A percentile compares a stretch with the other conserved stretches of the same genome.
Conservation (phyloP, 1,139 yeast species). For the Candida sp. region DNA sequence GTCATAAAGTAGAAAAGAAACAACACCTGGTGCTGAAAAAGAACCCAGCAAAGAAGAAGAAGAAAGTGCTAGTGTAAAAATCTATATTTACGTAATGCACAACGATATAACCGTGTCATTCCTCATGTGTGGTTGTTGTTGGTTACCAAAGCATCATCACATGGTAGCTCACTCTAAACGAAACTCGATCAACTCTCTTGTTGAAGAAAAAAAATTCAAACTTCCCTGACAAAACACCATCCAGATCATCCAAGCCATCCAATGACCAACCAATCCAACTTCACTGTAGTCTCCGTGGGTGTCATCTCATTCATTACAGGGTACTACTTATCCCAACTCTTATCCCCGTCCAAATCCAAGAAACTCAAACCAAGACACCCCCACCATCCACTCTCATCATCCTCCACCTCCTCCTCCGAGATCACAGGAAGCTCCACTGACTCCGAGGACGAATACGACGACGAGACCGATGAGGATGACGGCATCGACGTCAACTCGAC, state of each 20-base stretch:
- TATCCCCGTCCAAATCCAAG: conserved; percentile 1
- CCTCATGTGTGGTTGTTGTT: too few relatives aligned
- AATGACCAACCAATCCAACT: conserved; percentile 10
- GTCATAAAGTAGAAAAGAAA: conserved; percentile 46
- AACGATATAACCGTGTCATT: too few relatives aligned
- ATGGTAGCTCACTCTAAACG: too few relatives aligned
- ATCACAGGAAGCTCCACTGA: conserved; percentile 3
- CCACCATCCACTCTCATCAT: not conserved
- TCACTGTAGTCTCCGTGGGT: conserved; percentile 24
- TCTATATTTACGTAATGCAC: too few relatives aligned
- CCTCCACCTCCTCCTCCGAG: conserved; percentile 8
- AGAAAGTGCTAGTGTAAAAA: conserved; percentile 38
- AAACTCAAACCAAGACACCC: conserved; percentile 1
- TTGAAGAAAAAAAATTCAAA: too few relatives aligned
- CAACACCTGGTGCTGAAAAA: conserved; percentile 36
- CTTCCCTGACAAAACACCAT: too few relatives aligned
- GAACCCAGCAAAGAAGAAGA: conserved; percentile 25
- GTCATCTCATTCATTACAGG: conserved; percentile 30
- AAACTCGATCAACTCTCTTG: not conserved
- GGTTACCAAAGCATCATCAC: too few relatives aligned
- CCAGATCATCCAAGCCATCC: not conserved
- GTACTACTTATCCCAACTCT: conserved; percentile 20
- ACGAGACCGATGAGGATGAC: conserved; percentile 46
- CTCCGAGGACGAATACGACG: conserved; percentile 16
- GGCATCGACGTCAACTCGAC: conserved; percentile 59